A percentile compares a stretch with the other conserved stretches of the same genome.
Evolutionary conservation across 371 early-diverging fungal species (phyloP).

Genomic region (Apophysomyces ossiformis): DNA sequence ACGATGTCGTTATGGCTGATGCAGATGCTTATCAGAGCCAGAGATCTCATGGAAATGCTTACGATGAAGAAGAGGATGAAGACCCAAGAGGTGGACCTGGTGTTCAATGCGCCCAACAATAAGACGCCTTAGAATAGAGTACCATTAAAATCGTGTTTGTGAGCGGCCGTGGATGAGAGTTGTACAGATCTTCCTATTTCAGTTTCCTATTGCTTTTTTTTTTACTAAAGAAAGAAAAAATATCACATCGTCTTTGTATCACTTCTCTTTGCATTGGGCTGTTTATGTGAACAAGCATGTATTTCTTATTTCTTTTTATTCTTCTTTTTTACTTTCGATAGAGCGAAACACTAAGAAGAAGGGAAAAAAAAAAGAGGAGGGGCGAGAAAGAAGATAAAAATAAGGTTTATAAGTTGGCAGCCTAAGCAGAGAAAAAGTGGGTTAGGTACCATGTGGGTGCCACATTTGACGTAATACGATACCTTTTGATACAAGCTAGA

Average conservation of each 20-base stretch:
- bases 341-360: too few species aligned
- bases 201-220: constrained; percentile 5
- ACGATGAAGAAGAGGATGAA: constrained; percentile 74
- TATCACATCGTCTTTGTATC: background rate
- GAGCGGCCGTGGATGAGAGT: constrained; percentile 9
- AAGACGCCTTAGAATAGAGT: constrained; percentile 37
- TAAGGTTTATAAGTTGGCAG: constrained; percentile 19
- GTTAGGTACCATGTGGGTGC: background rate
- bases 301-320: too few species aligned
- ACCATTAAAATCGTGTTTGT: constrained; percentile 1
- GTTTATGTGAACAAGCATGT: too few species aligned
- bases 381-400: background rate
- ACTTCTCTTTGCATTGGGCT: background rate
- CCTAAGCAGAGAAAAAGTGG: constrained; percentile 16
- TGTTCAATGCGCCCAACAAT: constrained; percentile 97
- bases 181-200: constrained; percentile 7
- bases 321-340: too few species aligned
- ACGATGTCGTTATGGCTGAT: constrained; percentile 81
- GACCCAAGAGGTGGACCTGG: constrained; percentile 72
- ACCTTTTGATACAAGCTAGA: constrained; percentile 94
- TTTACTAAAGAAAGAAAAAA: background rate
- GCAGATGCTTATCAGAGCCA: constrained; percentile 76
- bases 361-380: background rate
- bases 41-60: constrained; percentile 44
- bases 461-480: background rate